Percentiles rank a stretch among this genome's conserved stretches.
Evolutionary conservation across 441 rosid species (phyloP).

Genomic region (Viola pubescens): DNA sequence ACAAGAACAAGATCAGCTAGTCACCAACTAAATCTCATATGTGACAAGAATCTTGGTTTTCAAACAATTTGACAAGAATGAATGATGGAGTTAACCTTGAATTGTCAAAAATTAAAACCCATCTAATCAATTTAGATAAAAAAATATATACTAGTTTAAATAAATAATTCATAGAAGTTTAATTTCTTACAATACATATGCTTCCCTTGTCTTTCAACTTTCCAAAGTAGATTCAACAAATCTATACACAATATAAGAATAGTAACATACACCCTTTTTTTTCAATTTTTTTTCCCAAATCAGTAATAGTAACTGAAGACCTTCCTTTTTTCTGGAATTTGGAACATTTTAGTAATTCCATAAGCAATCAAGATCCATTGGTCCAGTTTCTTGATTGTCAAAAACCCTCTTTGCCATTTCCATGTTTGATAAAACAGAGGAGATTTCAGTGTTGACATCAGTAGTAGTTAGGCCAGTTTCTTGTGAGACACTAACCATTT

Average conservation of each 20-base stretch:
- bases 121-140: slow-evolving; percentile 3
- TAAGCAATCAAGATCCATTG: slow-evolving; percentile 42
- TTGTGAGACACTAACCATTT: slow-evolving; percentile 36
- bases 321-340: slow-evolving; percentile 7
- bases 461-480: slow-evolving; percentile 36
- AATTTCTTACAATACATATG: slow-evolving; percentile 25
- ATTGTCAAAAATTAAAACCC: not conserved
- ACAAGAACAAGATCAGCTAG: slow-evolving; percentile 23
- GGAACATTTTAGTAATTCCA: slow-evolving; percentile 45
- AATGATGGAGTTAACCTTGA: slow-evolving; percentile 4
- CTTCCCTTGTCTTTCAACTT: slow-evolving; percentile 21
- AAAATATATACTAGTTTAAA: not conserved
- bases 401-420: slow-evolving; percentile 35
- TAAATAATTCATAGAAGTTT: not conserved
- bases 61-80: slow-evolving; percentile 12
- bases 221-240: slow-evolving; percentile 20
- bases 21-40: slow-evolving; percentile 42
- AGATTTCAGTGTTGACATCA: slow-evolving; percentile 37
- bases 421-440: slow-evolving; percentile 39
- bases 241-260: slow-evolving; percentile 24
- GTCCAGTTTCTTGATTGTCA: slow-evolving; percentile 39
- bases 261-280: not conserved
- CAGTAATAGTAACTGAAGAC: slow-evolving; percentile 16
- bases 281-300: slow-evolving; percentile 18
- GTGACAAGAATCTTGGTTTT: slow-evolving; percentile 20